A percentile compares a stretch with the other conserved stretches of the same genome.
Evolutionary conservation across 2,329 filamentous ascomycete genomes (phyloP).

Genomic region (Botrytis tulipae): DNA sequence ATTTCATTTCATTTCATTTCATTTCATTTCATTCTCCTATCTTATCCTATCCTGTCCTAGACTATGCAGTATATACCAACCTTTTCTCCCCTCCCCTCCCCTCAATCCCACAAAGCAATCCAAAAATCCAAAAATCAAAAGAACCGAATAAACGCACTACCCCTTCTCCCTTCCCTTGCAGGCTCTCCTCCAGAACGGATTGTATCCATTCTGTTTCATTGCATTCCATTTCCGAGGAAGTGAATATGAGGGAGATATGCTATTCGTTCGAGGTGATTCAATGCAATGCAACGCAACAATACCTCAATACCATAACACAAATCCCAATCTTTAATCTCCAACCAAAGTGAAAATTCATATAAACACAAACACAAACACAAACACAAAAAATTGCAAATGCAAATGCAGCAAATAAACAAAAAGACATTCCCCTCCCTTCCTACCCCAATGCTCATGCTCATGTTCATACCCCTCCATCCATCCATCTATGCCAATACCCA

Average conservation of each 20-base stretch:
- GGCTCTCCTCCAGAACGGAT: too few relatives aligned
- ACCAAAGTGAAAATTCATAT: neutral
- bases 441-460: neutral
- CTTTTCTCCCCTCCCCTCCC: too few relatives aligned
- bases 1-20: too few relatives aligned
- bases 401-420: neutral
- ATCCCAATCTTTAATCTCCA: neutral
- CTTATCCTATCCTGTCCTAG: too few relatives aligned
- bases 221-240: too few relatives aligned
- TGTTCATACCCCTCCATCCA: too few relatives aligned
- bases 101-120: neutral
- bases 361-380: too few relatives aligned
- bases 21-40: too few relatives aligned
- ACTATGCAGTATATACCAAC: neutral
- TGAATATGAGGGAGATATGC: neutral
- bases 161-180: neutral
- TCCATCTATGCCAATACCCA: neutral
- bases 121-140: neutral
- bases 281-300: neutral
- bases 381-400: neutral
- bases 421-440: neutral
- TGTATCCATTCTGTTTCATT: too few relatives aligned
- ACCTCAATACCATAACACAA: neutral
- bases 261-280: neutral
- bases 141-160: neutral